A percentile compares a stretch with the other conserved stretches of the same genome.
Evolutionary conservation across 169 alveolate species (phyloP).

Genomic region (Plasmodium yoelii): DNA sequence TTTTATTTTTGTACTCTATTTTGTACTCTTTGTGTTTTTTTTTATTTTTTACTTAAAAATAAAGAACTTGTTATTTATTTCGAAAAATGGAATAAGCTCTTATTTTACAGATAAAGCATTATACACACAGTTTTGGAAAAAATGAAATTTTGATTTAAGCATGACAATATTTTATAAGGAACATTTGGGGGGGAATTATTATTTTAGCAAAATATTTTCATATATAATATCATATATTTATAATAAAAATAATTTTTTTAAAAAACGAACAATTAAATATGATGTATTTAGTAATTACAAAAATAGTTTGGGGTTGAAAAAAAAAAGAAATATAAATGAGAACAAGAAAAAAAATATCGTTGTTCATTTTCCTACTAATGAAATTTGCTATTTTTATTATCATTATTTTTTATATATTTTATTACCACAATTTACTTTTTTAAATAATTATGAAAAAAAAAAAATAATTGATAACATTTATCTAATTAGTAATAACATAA

Average conservation of each 20-base stretch:
- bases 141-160: background rate
- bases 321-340: constrained; percentile 11
- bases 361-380: constrained; percentile 53
- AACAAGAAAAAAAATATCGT: constrained; percentile 51
- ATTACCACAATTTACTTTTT: constrained; percentile 36
- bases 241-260: constrained; percentile 67
- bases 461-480: constrained; percentile 49
- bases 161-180: constrained; percentile 72
- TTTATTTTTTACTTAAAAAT: too few relatives aligned
- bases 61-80: too few relatives aligned
- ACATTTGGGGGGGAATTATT: constrained; percentile 17
- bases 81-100: too few relatives aligned
- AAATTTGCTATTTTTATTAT: constrained; percentile 66
- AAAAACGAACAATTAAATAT: constrained; percentile 26
- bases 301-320: constrained; percentile 26
- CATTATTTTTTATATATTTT: constrained; percentile 71
- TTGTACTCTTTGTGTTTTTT: too few relatives aligned
- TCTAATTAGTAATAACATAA: constrained; percentile 23
- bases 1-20: too few relatives aligned
- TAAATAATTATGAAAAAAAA: constrained; percentile 44
- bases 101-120: too few relatives aligned
- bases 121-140: too few relatives aligned
- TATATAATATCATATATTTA: constrained; percentile 31
- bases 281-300: constrained; percentile 30
- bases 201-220: constrained; percentile 60